Conservation (phyloP, 495 filamentous ascomycete genomes). For the Penicillium subrubescens region DNA sequence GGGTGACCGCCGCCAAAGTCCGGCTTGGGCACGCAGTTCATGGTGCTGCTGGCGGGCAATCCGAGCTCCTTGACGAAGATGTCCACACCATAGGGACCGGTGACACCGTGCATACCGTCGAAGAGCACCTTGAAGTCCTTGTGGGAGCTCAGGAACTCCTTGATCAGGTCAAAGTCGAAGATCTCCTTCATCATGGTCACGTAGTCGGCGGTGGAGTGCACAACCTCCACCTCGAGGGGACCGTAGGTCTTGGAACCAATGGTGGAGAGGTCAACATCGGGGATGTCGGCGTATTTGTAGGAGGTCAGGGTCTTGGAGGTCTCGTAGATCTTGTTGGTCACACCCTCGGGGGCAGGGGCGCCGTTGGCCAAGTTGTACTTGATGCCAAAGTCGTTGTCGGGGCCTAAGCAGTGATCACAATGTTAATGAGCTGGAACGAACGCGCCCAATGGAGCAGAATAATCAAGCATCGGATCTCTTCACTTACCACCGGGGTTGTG, state of each 20-base stretch:
- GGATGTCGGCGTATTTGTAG: constrained; percentile 89
- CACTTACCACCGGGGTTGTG: constrained; percentile 95
- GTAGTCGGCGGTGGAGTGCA: constrained; percentile 91
- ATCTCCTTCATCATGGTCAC: constrained; percentile 95
- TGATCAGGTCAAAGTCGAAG: constrained; percentile 96
- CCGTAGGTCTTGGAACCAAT: constrained; percentile 86
- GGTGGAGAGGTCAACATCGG: constrained; percentile 78
- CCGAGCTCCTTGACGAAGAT: constrained; percentile 95
- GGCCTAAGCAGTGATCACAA: constrained; percentile 57
- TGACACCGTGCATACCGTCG: constrained; percentile 92
- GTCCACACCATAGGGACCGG: constrained; percentile 88
- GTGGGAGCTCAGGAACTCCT: constrained; percentile 81
- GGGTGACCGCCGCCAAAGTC: constrained; percentile 98
- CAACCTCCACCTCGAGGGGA: constrained; percentile 86
- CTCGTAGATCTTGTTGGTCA: constrained; percentile 97
- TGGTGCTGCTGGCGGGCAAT: constrained; percentile 71
- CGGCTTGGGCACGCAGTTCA: constrained; percentile 89
- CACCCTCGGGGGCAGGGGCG: constrained; percentile 88
- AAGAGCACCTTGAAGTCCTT: constrained; percentile 96
- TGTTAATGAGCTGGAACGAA: not conserved
- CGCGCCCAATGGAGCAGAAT: not conserved
- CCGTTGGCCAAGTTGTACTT: constrained; percentile 98
- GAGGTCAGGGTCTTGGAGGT: constrained; percentile 82
- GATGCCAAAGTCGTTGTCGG: constrained; percentile 94
- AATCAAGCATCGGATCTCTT: not conserved